Evolutionary conservation across 495 filamentous ascomycete genomes (phyloP).

Genomic region (Aspergillus nanangensis): DNA sequence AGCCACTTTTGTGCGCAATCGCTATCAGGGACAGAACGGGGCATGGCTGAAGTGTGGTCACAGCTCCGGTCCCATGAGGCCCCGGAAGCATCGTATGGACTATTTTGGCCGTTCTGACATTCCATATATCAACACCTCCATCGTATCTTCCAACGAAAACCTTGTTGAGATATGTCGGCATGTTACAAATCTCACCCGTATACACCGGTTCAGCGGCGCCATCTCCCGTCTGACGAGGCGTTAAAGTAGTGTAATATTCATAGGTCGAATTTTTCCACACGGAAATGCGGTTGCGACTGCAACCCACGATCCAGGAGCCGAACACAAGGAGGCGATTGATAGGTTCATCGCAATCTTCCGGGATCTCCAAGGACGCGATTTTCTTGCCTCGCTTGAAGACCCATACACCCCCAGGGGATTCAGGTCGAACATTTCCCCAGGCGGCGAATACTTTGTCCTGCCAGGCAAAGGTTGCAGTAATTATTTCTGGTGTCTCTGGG

Average conservation of each 20-base stretch:
- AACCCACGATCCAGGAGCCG: conserved; percentile 87
- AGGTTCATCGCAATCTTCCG: conserved; percentile 56
- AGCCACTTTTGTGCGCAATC: conserved; percentile 76
- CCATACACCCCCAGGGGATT: conserved; percentile 69
- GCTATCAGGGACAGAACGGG: conserved; percentile 83
- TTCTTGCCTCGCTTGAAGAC: conserved; percentile 92
- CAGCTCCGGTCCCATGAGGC: conserved; percentile 58
- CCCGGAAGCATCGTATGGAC: conserved; percentile 79
- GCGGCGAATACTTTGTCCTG: conserved; percentile 83
- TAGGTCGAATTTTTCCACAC: conserved; percentile 83
- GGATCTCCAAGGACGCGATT: conserved; percentile 65
- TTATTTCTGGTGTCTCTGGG: conserved; percentile 77
- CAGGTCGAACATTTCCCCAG: conserved; percentile 60
- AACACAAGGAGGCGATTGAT: conserved; percentile 76
- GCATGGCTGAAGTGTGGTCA: conserved; percentile 78
- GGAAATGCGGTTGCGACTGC: conserved; percentile 68
- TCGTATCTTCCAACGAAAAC: conserved; percentile 81
- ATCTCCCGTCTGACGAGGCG: conserved; percentile 36
- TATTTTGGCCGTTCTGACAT: conserved; percentile 82
- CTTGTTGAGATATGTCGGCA: conserved; percentile 96
- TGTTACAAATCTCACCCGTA: conserved; percentile 67
- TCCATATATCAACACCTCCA: conserved; percentile 96
- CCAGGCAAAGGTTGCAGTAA: conserved; percentile 85
- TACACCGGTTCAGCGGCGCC: conserved; percentile 51
- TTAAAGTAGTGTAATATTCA: conserved; percentile 85